Evolutionary conservation across 805 yeast genomes (phyloP), one percentile per base, ranked within the genome.

Genomic region (Priceomyces medius): DNA sequence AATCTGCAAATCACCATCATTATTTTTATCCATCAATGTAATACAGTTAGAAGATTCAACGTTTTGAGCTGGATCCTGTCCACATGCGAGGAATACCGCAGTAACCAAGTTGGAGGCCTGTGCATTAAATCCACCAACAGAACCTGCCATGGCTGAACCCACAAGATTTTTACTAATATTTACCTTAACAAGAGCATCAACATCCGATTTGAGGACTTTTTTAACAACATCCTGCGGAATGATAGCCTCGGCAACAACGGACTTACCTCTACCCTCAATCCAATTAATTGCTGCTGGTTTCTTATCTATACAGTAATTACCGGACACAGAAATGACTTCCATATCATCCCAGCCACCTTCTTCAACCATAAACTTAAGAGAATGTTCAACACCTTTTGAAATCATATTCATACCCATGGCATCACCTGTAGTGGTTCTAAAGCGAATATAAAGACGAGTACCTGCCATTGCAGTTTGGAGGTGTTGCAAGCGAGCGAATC

Each of bases 361-460:
- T 55, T 84, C 86, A 32, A 77, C 80, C 96, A 93, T 88, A 61
- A 77, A 80, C 47, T 82, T 81, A 57, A 93, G 77, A 1, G 97
- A 80, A 61, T 73, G 76, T 61, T 93, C 99, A 35, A 89, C 97
- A 64, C 99, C 99, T 68, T 93, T 93, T 20, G 98, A 91, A 47
- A 93, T 93, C 99, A 93, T 93, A 64, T 93, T 93, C 99, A 93
- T 93, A 50, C 99, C 99, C 99, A 93, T 93, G 14, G 99, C 99
- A 72, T 93, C 99, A 65, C 99, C 99, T 14, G 99, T 93, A 29
- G 96, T 89, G n/a, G 99, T 95, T 62, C 90, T 81, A 74, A 93
- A 93, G 58, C 99, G 81, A 54, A 93, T 84, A 57, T 79, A 93
- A 54, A 93, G 73, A 53, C 85, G 73, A 37, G 85, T 85, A 21